These are phyloP conservation scores for Clarkia xantiana DNA, from an alignment of 345 rosid genomes.

Conservation along the genomic window DNA sequence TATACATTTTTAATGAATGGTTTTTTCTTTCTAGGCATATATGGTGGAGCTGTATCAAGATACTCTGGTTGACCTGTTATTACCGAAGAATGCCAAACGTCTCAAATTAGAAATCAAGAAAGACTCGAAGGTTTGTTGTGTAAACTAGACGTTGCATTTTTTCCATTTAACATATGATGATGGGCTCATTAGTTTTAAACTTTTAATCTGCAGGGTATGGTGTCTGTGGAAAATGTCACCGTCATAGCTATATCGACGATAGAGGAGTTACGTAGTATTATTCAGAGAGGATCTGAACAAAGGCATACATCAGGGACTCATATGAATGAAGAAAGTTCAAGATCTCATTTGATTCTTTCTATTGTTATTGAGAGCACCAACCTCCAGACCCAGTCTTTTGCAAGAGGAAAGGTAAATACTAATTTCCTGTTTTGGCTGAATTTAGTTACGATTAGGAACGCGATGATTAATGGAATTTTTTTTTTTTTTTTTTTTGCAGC, in stretches of 20 bases:
- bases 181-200: too few species aligned
- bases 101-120: constrained; percentile 84
- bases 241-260: constrained; percentile 50
- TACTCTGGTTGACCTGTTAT: constrained; percentile 69
- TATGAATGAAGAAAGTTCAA: constrained; percentile 94
- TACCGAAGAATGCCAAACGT: constrained; percentile 57
- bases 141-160: too few species aligned
- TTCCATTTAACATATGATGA: too few species aligned
- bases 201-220: constrained; percentile 64
- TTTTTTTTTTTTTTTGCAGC: constrained; percentile 25
- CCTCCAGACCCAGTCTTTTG: constrained; percentile 79
- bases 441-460: background rate
- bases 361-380: constrained; percentile 85
- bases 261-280: constrained; percentile 57
- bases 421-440: background rate
- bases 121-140: constrained; percentile 52
- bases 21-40: constrained; percentile 39
- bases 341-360: constrained; percentile 88
- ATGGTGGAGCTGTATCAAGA: constrained; percentile 98
- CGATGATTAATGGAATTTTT: background rate
- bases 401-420: constrained; percentile 74
- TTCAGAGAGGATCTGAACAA: constrained; percentile 68
- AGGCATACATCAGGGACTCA: constrained; percentile 83
- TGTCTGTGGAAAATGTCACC: constrained; percentile 73
- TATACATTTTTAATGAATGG: background rate